Evolutionary conservation across 768 basidiomycete species (phyloP).

Genomic region (Naematelia aurantialba): DNA sequence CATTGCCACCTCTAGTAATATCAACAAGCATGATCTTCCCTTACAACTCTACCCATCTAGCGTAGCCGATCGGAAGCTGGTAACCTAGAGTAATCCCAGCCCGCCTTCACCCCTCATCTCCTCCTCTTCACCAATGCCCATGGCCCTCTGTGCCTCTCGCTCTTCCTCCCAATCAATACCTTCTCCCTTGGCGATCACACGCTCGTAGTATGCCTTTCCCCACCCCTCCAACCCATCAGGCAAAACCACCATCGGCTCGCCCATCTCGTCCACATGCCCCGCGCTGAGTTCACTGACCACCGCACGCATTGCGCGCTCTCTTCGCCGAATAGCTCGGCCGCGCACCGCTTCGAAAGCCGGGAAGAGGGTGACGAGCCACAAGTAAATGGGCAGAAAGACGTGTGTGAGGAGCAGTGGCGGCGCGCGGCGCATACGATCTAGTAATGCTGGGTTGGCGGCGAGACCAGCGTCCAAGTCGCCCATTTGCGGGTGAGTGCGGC

Average conservation of each 20-base stretch:
- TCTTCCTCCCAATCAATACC: constrained; percentile 48
- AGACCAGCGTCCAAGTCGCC: not conserved
- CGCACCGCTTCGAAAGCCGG: constrained; percentile 38
- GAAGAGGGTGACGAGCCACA: constrained; percentile 43
- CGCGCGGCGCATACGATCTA: constrained; percentile 1
- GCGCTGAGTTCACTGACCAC: constrained; percentile 22
- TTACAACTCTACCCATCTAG: too few species aligned
- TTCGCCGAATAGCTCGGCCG: constrained; percentile 24
- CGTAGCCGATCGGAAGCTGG: too few species aligned
- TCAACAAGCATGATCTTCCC: too few species aligned
- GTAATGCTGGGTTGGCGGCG: not conserved
- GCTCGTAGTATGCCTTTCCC: constrained; percentile 31
- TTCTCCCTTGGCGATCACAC: constrained; percentile 34
- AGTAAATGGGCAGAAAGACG: constrained; percentile 29
- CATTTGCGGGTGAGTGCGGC: not conserved
- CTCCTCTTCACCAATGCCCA: constrained; percentile 37
- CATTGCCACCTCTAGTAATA: too few species aligned
- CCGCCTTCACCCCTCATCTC: constrained; percentile 15
- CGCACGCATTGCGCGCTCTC: constrained; percentile 36
- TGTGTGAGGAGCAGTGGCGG: constrained; percentile 28
- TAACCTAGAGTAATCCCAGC: not conserved
- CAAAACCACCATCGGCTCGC: constrained; percentile 6
- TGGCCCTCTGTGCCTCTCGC: constrained; percentile 40
- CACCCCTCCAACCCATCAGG: constrained; percentile 24
- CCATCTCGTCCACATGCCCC: not conserved